Base-by-base conservation (phyloP, 2,329 filamentous ascomycete species). In the Elsinoe ampelina region DNA sequence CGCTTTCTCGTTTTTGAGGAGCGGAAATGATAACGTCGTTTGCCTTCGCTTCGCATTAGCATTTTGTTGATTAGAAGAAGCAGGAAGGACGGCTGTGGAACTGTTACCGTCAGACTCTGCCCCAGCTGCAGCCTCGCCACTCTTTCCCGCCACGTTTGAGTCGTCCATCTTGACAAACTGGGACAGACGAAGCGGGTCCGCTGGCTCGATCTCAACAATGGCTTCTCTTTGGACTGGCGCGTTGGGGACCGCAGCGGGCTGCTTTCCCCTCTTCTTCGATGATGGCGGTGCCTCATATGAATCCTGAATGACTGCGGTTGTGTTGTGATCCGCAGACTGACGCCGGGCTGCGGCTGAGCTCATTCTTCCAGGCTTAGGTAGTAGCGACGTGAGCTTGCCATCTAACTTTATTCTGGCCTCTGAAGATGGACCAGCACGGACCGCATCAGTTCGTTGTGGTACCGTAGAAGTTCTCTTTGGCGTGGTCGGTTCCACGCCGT, bases 1-100 rank as follows among this genome's bases (percentile, higher is more conserved):
- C 48, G 32, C 34, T 52, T 52, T 22, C n/a, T 8, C 35, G 17
- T 39, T 22, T 45, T 45, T 20, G 32, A 52, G 15, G 35, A 34
- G 48, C 19, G 48, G 30, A 20, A 52, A 52, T 15, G 48, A 15
- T 32, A 52, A 19, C 48, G 32, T 52, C 32, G 48, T 52, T 34
- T 52, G 48, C 34, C 48, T 52, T 52, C 13, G 48, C 7, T 52
- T 39, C 17, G 19, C 19, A 19, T 52, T 38, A 52, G 35, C 38
- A 13, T 52, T 39, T 26, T 19, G 11, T 3, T 15, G 48, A 6
- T n/a, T 34, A 13, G 48, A 52, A 2, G 48, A 52, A 39, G 48
- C 32, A 52, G 48, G 48, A 39, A 52, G 12, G 8, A 39, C 48
- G 20, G 32, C 35, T 6, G 34, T 52, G 34, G 48, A 52, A 39